A percentile compares a stretch with the other conserved stretches of the same genome.
phyloP scores from a whole-genome alignment of 352 stramenopile species.

The Globisporangium ultimum region DNA sequence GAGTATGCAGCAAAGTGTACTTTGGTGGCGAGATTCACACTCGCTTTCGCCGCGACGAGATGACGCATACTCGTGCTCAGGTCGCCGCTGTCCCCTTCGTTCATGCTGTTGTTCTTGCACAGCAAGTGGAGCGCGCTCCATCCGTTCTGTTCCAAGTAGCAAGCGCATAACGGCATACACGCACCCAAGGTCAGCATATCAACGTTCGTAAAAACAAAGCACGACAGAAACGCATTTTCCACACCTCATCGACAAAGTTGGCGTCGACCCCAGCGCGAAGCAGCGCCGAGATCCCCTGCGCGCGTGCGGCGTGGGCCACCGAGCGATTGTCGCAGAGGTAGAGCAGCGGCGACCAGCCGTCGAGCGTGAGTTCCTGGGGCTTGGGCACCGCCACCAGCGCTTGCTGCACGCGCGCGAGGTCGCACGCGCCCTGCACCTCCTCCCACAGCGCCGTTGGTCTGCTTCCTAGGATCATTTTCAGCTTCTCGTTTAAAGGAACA shows the following conservation, averaged over 20 bases:
- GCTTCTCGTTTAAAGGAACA: no score
- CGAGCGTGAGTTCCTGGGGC: conserved; percentile 22
- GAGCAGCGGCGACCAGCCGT: conserved; percentile 80
- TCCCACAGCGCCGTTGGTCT: conserved; percentile 44
- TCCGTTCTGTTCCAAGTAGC: conserved; percentile 32
- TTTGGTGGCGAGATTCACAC: conserved; percentile 32
- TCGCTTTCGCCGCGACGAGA: conserved; percentile 36
- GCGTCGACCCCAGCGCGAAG: conserved; percentile 31
- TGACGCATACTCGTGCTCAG: conserved; percentile 33
- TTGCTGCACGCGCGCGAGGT: conserved; percentile 32
- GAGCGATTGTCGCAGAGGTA: conserved; percentile 67
- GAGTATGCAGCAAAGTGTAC: conserved; percentile 16
- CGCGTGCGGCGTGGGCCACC: conserved; percentile 32
- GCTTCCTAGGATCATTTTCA: neutral
- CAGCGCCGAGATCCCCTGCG: conserved; percentile 38
- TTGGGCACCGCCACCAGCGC: conserved; percentile 20
- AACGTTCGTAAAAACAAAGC: neutral
- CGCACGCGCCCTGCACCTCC: conserved; percentile 62
- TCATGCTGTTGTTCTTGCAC: conserved; percentile 57
- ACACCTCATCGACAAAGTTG: conserved; percentile 69
- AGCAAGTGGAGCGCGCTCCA: conserved; percentile 65
- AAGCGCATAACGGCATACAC: neutral
- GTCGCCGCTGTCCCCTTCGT: conserved; percentile 20
- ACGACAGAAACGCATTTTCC: neutral
- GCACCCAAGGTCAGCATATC: neutral